Conservation (phyloP, 495 filamentous ascomycete genomes). For the Podospora tetraspora region DNA sequence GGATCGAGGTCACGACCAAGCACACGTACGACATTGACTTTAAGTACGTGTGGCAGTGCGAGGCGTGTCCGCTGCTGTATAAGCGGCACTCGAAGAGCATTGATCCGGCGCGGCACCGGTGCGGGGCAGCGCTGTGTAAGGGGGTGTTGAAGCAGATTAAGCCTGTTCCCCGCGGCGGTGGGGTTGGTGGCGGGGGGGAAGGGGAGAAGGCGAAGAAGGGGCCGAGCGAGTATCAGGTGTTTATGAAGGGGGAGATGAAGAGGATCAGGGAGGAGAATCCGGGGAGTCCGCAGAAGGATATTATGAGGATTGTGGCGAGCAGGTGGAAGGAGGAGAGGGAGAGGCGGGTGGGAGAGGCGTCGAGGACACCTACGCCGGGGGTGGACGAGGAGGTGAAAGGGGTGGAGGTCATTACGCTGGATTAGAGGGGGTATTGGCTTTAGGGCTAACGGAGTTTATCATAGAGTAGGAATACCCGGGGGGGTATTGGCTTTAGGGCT, state of each 20-base stretch:
- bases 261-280: slow-evolving; percentile 50
- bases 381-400: slow-evolving; percentile 4
- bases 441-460: neutral
- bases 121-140: slow-evolving; percentile 58
- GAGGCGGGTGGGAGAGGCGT: neutral
- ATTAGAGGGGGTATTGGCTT: neutral
- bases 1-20: slow-evolving; percentile 73
- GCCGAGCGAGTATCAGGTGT: slow-evolving; percentile 57
- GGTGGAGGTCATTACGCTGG: slow-evolving; percentile 6
- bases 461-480: neutral
- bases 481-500: neutral
- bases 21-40: slow-evolving; percentile 83
- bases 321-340: slow-evolving; percentile 35
- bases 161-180: slow-evolving; percentile 58
- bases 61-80: slow-evolving; percentile 59
- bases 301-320: slow-evolving; percentile 56
- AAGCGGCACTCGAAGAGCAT: slow-evolving; percentile 82
- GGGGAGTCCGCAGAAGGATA: slow-evolving; percentile 51
- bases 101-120: slow-evolving; percentile 57
- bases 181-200: neutral
- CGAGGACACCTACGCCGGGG: neutral
- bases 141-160: slow-evolving; percentile 67
- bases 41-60: slow-evolving; percentile 84
- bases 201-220: slow-evolving; percentile 20
- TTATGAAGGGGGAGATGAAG: slow-evolving; percentile 60